Base-by-base conservation (phyloP, 2,329 filamentous ascomycete species). In the Arthrobotrys sinensis region DNA sequence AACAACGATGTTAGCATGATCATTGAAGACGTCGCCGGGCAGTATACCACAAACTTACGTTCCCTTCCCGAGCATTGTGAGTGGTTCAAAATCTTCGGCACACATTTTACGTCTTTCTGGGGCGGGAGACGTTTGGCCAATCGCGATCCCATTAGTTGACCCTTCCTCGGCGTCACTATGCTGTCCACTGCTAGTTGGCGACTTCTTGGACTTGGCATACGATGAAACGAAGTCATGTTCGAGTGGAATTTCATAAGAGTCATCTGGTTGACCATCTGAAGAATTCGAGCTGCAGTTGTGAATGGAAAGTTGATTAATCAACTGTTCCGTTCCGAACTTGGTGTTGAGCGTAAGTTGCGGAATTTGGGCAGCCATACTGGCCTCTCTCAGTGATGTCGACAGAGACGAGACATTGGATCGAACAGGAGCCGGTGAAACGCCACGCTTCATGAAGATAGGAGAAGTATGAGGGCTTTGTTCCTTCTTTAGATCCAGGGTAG, bases 61-160 rank as follows among this genome's bases (percentile, higher is more conserved):
- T 60, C 96, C 96, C 84, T 98, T 98, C 71, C 96, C 96, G 21
- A 99, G 90, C 84, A 95, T 98, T 62, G 93, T 92, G 63, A 99
- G 86, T 10, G 92, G 90, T 82, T 97, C 92, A 83, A 99, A 99
- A 84, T 99, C 96, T 10, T 91, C 90, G 1, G 94, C 91, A 7
- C 91, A 92, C 92, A 98, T 97, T 86, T 99, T 98, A 80, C 92
- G 90, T 79, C 86, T 86, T 50, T 89, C 67, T 2, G 52, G 75
- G 4, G 32, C 60, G 14, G 62, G 67, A 14, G 52, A 50, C 11
- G 32, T 48, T 12, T 68, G 62, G 11, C 62, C 67, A 16, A 78
- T 78, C 19, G 43, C 34, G 34, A 78, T 79, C 16, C 69, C 70
- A 24, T 75, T 79, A 12, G 69, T 70, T 24, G 46, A 36, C 0